Evolutionary conservation across 306 rosid species (phyloP), one percentile per base, ranked within the genome.

Genomic region (Vicia villosa): DNA sequence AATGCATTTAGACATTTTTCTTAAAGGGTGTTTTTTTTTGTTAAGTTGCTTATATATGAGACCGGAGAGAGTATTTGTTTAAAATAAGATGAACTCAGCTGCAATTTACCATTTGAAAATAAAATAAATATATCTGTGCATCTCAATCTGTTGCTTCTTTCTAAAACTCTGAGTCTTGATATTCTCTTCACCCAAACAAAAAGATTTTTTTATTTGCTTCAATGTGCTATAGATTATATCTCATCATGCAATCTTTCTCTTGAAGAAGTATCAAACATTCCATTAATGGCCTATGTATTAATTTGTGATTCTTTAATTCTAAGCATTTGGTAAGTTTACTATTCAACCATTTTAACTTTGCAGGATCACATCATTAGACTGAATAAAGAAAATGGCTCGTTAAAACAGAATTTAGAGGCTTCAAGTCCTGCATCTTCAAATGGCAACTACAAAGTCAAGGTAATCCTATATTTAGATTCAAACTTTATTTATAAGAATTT

Each of bases 311-410:
- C 24, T 55, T 41, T 68, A 34, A 45, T 60, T 22, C 20, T 75
- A 21, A 21, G 32, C 15, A 13, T 70, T 78, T 69, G 59, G 49
- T 63, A 17, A 52, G 71, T 74, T 69, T 67, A 75, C 54, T 11
- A 24, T 76, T 55, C 62, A 8, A 28, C 20, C 64, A n/a, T 72
- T 70, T 79, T 11, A 70, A 69, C 81, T 74, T 76, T 56, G 69
- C 82, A 94, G 98, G 97, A 85, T 61, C 90, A 84, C 24, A 88
- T 88, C 67, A 78, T 60, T 72, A 82, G 89, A 82, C 74, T 94
- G 82, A 80, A 71, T 77, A 88, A 80, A 81, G 98, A 94, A 85
- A 86, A 94, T 66, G 96, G 90, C 73, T 86, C 87, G 15, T 76
- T 94, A 70, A 94, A 88, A 74, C 94, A 85, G 68, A 87, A 74